Evolutionary conservation across 2,329 filamentous ascomycete species (phyloP).

Genomic region (Furcasterigmium furcatum): DNA sequence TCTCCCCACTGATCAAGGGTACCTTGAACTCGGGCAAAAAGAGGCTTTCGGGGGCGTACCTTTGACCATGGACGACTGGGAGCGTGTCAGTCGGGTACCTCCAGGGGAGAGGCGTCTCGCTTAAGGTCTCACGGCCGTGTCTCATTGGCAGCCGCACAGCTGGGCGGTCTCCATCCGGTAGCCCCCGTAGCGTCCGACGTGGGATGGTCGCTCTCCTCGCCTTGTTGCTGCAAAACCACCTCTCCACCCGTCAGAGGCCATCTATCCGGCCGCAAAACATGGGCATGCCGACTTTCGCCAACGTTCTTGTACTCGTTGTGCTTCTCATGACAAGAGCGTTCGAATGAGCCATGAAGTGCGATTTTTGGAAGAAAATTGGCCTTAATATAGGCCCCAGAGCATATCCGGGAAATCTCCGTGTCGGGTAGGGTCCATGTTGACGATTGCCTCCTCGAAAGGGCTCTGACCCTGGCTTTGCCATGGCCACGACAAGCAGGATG

Average conservation of each 20-base stretch:
- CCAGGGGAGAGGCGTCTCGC: background rate
- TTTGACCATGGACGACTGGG: no score
- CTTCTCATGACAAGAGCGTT: conserved; percentile 41
- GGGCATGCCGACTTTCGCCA: conserved; percentile 32
- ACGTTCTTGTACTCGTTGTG: conserved; percentile 65
- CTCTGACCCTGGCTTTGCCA: background rate
- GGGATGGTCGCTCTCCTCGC: conserved; percentile 21
- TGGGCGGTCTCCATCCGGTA: background rate
- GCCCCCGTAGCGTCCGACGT: background rate
- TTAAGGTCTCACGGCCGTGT: background rate
- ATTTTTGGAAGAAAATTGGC: conserved; percentile 12
- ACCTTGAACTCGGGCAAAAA: background rate
- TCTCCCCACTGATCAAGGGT: background rate
- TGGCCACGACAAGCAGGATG: conserved; percentile 1
- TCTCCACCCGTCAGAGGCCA: conserved; percentile 26
- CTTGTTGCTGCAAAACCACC: conserved; percentile 19
- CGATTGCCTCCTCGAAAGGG: conserved; percentile 10
- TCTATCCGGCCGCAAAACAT: conserved; percentile 23
- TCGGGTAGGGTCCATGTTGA: conserved; percentile 10
- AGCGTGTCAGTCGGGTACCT: conserved; percentile 2
- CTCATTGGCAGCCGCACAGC: conserved; percentile 8
- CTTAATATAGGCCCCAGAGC: conserved; percentile 3
- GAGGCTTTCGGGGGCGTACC: no score
- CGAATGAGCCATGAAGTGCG: conserved; percentile 28
- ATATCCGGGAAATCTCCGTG: background rate